Percentiles rank a stretch among this genome's conserved stretches.
Evolutionary conservation across 1,284 basidiomycete genomes (phyloP).

Genomic region (Apiotrichum domesticum): DNA sequence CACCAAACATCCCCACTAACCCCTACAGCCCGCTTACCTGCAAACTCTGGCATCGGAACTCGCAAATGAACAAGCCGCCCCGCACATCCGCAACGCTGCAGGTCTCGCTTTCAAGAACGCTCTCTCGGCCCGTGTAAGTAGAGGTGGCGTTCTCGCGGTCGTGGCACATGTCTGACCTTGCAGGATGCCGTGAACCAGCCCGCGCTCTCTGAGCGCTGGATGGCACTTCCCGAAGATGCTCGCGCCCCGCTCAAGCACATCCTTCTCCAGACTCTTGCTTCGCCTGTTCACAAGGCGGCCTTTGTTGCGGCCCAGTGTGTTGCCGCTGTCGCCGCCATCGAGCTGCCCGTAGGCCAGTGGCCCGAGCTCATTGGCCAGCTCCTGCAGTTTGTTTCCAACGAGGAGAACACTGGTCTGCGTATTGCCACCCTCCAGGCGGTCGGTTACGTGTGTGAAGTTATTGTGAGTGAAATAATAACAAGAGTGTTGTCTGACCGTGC

Average conservation of each 20-base stretch:
- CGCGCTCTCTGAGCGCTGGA: constrained; percentile 74
- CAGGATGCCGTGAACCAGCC: constrained; percentile 73
- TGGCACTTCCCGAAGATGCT: constrained; percentile 61
- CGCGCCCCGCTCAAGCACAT: constrained; percentile 84
- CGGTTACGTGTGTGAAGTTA: constrained; percentile 93
- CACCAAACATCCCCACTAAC: neutral
- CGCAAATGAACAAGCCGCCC: constrained; percentile 62
- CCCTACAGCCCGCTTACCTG: constrained; percentile 72
- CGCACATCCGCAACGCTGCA: constrained; percentile 84
- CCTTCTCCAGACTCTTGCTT: constrained; percentile 74
- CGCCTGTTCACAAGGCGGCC: constrained; percentile 66
- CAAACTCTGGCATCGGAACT: constrained; percentile 76
- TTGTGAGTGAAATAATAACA: constrained; percentile 56
- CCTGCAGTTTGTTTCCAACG: constrained; percentile 77
- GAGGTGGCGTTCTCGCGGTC: constrained; percentile 9
- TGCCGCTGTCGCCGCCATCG: constrained; percentile 86
- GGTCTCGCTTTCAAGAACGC: constrained; percentile 97
- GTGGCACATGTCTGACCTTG: constrained; percentile 1
- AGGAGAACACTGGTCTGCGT: constrained; percentile 68
- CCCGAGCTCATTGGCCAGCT: constrained; percentile 81
- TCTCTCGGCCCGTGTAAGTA: constrained; percentile 75
- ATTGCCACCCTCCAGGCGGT: constrained; percentile 90
- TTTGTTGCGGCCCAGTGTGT: constrained; percentile 88
- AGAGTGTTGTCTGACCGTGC: neutral
- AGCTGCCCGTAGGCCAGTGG: constrained; percentile 84